Evolutionary conservation across 192 early-diverging fungal species (phyloP).

Genomic region (Mortierella antarctica): DNA sequence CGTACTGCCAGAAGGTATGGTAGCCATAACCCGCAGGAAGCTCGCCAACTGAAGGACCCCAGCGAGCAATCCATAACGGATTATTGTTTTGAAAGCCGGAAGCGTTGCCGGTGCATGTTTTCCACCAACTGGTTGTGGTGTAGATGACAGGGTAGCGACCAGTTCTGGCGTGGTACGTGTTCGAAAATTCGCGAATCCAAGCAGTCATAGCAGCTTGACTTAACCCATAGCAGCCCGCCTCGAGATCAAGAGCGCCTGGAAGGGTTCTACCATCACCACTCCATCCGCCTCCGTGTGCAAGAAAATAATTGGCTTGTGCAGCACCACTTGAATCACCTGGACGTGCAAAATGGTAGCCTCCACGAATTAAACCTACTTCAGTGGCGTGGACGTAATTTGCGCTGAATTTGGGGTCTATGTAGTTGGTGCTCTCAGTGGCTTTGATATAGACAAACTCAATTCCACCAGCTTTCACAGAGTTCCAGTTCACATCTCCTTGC

Average conservation of each 20-base stretch:
- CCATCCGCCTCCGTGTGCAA: conserved; percentile 50
- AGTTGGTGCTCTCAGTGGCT: conserved; percentile 35
- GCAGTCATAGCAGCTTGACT: conserved; percentile 30
- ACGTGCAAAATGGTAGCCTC: conserved; percentile 48
- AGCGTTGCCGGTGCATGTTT: conserved; percentile 38
- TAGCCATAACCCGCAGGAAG: conserved; percentile 28
- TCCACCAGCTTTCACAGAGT: conserved; percentile 13
- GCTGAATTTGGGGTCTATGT: conserved; percentile 26
- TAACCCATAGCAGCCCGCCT: conserved; percentile 35
- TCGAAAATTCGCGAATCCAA: conserved; percentile 46
- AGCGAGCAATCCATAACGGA: conserved; percentile 48
- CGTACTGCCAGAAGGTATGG: conserved; percentile 39
- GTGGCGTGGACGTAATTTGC: conserved; percentile 17
- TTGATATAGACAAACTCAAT: conserved; percentile 41
- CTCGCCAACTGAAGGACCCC: conserved; percentile 17
- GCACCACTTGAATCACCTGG: conserved; percentile 30
- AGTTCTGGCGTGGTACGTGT: conserved; percentile 34
- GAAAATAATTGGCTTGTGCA: conserved; percentile 43
- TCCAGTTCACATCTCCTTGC: conserved; percentile 35
- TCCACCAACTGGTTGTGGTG: conserved; percentile 50
- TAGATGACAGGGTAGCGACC: conserved; percentile 50
- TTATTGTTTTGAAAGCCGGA: conserved; percentile 29
- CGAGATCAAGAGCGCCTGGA: conserved; percentile 48
- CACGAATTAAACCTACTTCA: conserved; percentile 32
- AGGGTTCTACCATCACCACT: conserved; percentile 48